Evolutionary conservation across 768 basidiomycete species (phyloP), one percentile per base, ranked within the genome.

Genomic region (Mycena olivaceomarginata): DNA sequence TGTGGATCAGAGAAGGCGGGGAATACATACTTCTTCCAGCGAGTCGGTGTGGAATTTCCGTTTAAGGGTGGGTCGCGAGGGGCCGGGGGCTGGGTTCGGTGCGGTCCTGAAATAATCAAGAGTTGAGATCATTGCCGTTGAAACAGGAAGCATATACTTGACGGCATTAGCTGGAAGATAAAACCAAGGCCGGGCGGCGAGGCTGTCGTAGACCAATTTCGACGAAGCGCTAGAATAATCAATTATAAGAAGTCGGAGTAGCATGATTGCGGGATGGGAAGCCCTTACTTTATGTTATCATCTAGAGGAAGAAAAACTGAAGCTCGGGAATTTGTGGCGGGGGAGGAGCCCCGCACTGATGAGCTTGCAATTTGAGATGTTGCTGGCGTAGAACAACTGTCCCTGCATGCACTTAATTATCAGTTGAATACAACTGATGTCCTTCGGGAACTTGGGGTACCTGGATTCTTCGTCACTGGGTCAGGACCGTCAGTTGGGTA

Each of bases 381-480:
- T 2, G 2, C 20, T 4, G 72, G 72, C 31, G 72, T 66, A 25
- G 72, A 73, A 22, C 15, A 22, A 1, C 15, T 12, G 5, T 57
- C 25, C 56, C 15, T 45, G 43, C 43, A 10, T 10, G 10, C 43
- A 8, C 43, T 22, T 43, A 25, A 48, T 41, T 4, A 31, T 31
- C 31, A 31, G 31, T 31, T 31, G 31, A 31, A 31, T 31, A 31
- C 31, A 31, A 4, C 31, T 0, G 31, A 31, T 4, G 31, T 31
- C 31, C 31, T 31, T 4, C 31, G 31, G 31, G 31, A 31, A 31
- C 31, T 4, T 31, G 31, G 31, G 31, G 31, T 31, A 31, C 31
- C 31, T 31, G 31, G 43, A 60, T 57, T 57, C 72, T 4, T 73
- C 72, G 65, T 73, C 64, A 25, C 65, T 67, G 72, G 22, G 18